phyloP scores from a whole-genome alignment of 1,139 yeast genomes.

The Nematodospora anomalae region DNA sequence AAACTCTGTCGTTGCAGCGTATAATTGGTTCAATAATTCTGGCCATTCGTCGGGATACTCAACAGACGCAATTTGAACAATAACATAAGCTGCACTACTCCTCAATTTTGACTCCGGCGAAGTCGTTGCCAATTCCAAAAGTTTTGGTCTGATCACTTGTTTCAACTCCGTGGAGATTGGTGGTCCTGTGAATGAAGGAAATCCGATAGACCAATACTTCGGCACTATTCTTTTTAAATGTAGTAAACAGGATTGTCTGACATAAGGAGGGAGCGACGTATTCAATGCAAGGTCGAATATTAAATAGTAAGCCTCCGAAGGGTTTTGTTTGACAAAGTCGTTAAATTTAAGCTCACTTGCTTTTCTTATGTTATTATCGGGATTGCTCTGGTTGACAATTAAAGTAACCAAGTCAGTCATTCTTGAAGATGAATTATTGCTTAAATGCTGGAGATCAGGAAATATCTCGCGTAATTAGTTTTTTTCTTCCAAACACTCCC shows the following conservation, averaged over 20 bases:
- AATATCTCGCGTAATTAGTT: not conserved
- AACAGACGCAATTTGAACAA: conserved; percentile 81
- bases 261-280: conserved; percentile 24
- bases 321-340: conserved; percentile 27
- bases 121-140: conserved; percentile 54
- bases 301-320: conserved; percentile 29
- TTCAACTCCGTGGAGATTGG: conserved; percentile 59
- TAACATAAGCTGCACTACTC: conserved; percentile 67
- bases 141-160: conserved; percentile 43
- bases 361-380: conserved; percentile 37
- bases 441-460: not conserved
- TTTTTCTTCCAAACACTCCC: not conserved
- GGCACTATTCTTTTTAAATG: conserved; percentile 72
- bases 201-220: conserved; percentile 82
- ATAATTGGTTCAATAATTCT: conserved; percentile 52
- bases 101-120: conserved; percentile 61
- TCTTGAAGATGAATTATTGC: not conserved
- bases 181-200: conserved; percentile 71
- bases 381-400: conserved; percentile 34
- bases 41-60: conserved; percentile 99
- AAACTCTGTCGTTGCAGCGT: conserved; percentile 35
- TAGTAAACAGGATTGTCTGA: conserved; percentile 67
- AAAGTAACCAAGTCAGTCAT: conserved; percentile 19
- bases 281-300: conserved; percentile 29
- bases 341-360: conserved; percentile 38